Evolutionary conservation across 768 basidiomycete species (phyloP), one percentile per base, ranked within the genome.

Genomic region (Leccinum olivaceopallidum): DNA sequence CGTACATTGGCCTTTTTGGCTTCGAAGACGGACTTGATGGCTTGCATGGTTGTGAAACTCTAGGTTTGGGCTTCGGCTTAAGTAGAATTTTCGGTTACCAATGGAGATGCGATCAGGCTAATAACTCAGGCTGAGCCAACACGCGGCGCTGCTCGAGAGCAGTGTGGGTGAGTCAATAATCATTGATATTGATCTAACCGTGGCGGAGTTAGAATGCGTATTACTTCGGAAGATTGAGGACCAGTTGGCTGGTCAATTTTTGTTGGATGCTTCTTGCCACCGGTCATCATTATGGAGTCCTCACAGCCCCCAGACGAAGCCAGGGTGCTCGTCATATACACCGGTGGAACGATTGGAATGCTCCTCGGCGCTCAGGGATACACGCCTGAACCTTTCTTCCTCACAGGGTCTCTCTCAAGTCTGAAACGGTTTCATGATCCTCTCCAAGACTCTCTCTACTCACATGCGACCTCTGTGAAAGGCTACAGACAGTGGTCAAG

Each of bases 341-440:
- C 94, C 37, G 93, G 83, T 69, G 94, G 94, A 16, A 95, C 94
- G 0, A 94, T 95, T 65, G 92, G 91, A 18, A 93, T 93, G 90
- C 85, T 93, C 50, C 81, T 90, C 37, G 86, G 88, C 36, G 78
- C 86, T 36, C 83, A 85, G 61, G 89, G 90, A 63, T 92, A 91
- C 69, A 87, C 90, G 22, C 90, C 93, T 13, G 94, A 95, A 69
- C 92, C 92, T 0, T 88, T 88, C 66, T 95, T 94, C 71, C 78
- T 95, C 63, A 93, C 92, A 6, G 89, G 93, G 73, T 92, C 88
- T 0, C 82, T 96, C 30, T 79, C 83, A 65, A 87, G 87, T 65
- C 92, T 95, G 74, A 84, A 84, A 42, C 86, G 95, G 13, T 98
- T 98, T 68, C 92, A 98, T 73, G 95, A 98, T 65, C 95, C 95